These are phyloP conservation scores for Pestalotiopsis sp. DNA, from an alignment of 2,329 filamentous ascomycete species.

Conservation along the genomic window DNA sequence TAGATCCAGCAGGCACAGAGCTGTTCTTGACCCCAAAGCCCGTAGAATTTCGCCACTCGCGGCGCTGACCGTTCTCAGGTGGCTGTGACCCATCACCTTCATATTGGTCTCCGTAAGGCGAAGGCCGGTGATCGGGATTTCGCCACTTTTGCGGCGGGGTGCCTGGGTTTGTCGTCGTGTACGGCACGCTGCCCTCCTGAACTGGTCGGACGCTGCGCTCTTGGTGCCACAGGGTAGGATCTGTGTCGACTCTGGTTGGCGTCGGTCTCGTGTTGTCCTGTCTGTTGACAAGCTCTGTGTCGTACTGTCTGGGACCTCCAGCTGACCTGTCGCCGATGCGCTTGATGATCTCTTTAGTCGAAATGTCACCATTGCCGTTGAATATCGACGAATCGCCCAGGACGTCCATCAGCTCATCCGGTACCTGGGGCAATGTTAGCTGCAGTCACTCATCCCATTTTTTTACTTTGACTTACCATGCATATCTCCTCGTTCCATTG, in stretches of 20 bases:
- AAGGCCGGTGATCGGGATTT: conserved; percentile 47
- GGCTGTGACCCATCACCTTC: conserved; percentile 46
- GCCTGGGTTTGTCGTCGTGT: conserved; percentile 42
- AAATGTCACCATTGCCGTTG: conserved; percentile 82
- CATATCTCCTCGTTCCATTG: conserved; percentile 96
- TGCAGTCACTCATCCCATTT: conserved; percentile 1
- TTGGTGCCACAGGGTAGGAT: conserved; percentile 81
- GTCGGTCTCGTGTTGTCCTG: conserved; percentile 61
- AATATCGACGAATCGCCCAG: conserved; percentile 83
- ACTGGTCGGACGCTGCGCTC: conserved; percentile 84
- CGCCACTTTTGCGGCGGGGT: conserved; percentile 55
- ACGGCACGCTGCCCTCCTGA: conserved; percentile 56
- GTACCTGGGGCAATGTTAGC: conserved; percentile 65
- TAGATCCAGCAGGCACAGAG: conserved; percentile 51
- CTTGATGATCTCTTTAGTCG: conserved; percentile 95
- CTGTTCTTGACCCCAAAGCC: conserved; percentile 54
- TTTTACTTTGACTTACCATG: conserved; percentile 69
- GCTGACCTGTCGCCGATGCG: conserved; percentile 79
- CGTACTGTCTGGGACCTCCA: conserved; percentile 60
- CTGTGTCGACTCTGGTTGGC: conserved; percentile 77
- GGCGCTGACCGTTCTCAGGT: conserved; percentile 46
- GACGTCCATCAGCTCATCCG: conserved; percentile 86
- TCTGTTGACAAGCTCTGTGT: conserved; percentile 60
- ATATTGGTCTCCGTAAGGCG: conserved; percentile 48
- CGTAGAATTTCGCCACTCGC: conserved; percentile 60